A percentile compares a stretch with the other conserved stretches of the same genome.
Conservation (phyloP, 306 rosid species). For the Luffa aegyptiaca region DNA sequence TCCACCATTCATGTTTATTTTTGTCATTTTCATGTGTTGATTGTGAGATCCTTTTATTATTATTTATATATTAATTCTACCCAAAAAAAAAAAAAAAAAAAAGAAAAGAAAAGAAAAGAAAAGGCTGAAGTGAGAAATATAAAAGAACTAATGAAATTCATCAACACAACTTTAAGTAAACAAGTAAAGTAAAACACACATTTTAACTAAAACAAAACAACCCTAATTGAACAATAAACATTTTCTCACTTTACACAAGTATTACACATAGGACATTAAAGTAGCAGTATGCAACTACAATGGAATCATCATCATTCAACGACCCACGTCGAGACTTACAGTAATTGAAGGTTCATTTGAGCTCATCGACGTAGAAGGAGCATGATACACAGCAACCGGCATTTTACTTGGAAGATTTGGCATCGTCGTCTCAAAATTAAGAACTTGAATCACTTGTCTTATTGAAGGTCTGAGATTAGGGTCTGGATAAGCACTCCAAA, state of each 20-base stretch:
- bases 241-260: not conserved
- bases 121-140: not conserved
- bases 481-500: not conserved
- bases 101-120: too few species aligned
- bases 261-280: not conserved
- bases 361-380: not conserved
- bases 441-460: not conserved
- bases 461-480: not conserved
- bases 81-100: too few species aligned
- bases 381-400: not conserved
- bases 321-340: not conserved
- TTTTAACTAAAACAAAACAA: not conserved
- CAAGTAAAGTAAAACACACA: not conserved
- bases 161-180: not conserved
- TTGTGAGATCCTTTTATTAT: too few species aligned
- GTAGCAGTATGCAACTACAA: not conserved
- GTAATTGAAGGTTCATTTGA: not conserved
- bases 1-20: too few species aligned
- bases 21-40: too few species aligned
- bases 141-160: not conserved
- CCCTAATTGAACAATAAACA: not conserved
- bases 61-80: too few species aligned
- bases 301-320: not conserved
- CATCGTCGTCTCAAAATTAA: not conserved
- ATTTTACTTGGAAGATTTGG: not conserved